A percentile compares a stretch with the other conserved stretches of the same genome.
Evolutionary conservation across 73 alveolate species (phyloP).

Genomic region (Breviolum minutum): DNA sequence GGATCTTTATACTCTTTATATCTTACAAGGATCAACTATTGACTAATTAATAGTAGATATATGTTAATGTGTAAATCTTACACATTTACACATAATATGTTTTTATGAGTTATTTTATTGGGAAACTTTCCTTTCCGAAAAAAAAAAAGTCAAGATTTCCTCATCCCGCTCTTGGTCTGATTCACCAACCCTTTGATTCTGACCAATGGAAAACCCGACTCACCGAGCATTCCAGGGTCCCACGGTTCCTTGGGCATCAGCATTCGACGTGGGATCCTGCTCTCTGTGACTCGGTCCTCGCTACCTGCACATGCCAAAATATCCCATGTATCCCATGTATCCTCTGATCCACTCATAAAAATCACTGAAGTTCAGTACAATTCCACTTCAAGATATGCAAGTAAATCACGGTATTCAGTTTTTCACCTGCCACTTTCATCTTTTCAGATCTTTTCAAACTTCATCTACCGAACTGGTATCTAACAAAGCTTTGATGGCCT

Average conservation of each 20-base stretch:
- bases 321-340: not conserved
- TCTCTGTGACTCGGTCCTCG: not conserved
- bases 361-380: not conserved
- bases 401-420: no score
- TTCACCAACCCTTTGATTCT: no score
- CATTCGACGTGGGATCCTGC: slow-evolving; percentile 43
- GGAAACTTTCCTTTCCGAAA: no score
- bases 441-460: not conserved
- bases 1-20: not conserved
- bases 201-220: no score
- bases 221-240: not conserved
- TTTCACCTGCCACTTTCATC: not conserved
- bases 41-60: no score
- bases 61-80: no score
- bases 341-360: not conserved
- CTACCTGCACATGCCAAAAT: not conserved
- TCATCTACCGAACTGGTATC: no score
- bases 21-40: no score
- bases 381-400: not conserved
- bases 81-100: no score
- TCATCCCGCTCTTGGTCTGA: no score
- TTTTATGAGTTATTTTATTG: no score
- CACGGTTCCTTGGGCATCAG: slow-evolving; percentile 75
- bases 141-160: no score
- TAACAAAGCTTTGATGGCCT: not conserved